A percentile compares a stretch with the other conserved stretches of the same genome.
Evolutionary conservation across 352 stramenopile species (phyloP).

Genomic region (Globisporangium mamillatum): DNA sequence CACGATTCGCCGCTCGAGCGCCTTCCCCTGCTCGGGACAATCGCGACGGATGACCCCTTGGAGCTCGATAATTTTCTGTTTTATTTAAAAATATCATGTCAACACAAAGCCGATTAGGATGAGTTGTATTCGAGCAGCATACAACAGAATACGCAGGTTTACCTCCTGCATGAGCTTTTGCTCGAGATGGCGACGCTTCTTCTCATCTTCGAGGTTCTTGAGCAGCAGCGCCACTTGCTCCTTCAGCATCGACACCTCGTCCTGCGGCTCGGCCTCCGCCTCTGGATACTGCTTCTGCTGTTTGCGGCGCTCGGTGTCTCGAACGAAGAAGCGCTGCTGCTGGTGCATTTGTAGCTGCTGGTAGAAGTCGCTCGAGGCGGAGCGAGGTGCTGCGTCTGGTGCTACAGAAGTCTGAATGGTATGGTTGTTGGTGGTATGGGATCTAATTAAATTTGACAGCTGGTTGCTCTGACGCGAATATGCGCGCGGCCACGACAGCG

Average conservation of each 20-base stretch:
- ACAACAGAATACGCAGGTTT: not conserved
- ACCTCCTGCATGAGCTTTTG: slow-evolving; percentile 70
- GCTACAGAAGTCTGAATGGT: not conserved
- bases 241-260: slow-evolving; percentile 41
- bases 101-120: not conserved
- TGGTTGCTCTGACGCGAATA: slow-evolving; percentile 5
- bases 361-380: not conserved
- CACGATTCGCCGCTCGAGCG: slow-evolving; percentile 29
- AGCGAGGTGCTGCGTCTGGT: not conserved
- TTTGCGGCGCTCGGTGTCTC: not conserved
- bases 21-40: slow-evolving; percentile 36
- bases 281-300: not conserved
- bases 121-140: too few species aligned
- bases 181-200: slow-evolving; percentile 57
- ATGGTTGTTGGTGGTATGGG: not conserved
- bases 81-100: not conserved
- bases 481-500: slow-evolving; percentile 10
- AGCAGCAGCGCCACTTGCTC: slow-evolving; percentile 57
- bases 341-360: slow-evolving; percentile 11
- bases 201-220: slow-evolving; percentile 61
- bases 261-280: slow-evolving; percentile 17
- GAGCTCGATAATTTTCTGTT: slow-evolving; percentile 73
- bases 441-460: not conserved
- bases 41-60: slow-evolving; percentile 59
- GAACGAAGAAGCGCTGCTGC: slow-evolving; percentile 11